Base-by-base conservation (phyloP, 2,329 filamentous ascomycete genomes). In the Aspergillus glaucus region DNA sequence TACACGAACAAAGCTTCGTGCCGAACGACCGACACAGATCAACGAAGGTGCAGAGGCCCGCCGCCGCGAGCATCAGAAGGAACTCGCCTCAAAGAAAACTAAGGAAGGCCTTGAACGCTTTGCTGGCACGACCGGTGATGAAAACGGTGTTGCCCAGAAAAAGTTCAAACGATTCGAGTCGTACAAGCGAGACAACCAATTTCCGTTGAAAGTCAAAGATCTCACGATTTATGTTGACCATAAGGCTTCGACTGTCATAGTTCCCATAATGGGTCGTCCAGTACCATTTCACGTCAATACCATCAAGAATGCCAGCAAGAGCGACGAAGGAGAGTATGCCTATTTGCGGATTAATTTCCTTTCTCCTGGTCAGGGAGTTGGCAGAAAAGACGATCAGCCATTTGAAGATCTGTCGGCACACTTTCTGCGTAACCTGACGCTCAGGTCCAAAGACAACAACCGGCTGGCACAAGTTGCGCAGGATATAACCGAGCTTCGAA, bases 151-250 rank as follows among this genome's bases (percentile, higher is more conserved):
- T n/a, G 86, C 93, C 57, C 86, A 94, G 67, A 97, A 97, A 78
- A 95, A 92, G 73, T 97, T 98, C 78, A 97, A 97, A 76, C 88
- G 90, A 48, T 98, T 97, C 64, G 93, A 98, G 70, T 98, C 93
- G 0, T 98, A 98, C 75, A 98, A 97, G 77, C 84, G 92, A 52
- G 93, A 97, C 68, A 95, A 94, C 60, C 92, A 97, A 68, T 83
- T 98, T 47, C 93, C 93, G 1, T 65, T 79, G 12, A 85, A 84
- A 62, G 84, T 95, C 56, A 86, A 87, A 66, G 92, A 95, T 60
- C 77, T 97, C 49, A 85, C 88, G 53, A 89, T 98, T 53, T 80
- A 95, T 19, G 89, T 97, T 12, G 93, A 98, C 64, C 79, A 82
- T 58, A 97, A 95, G 75, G 93, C 89, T 61, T 81, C 81, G 49